These are phyloP conservation scores for Cucurbita maxima DNA, from an alignment of 306 rosid genomes.

Conservation along the genomic window DNA sequence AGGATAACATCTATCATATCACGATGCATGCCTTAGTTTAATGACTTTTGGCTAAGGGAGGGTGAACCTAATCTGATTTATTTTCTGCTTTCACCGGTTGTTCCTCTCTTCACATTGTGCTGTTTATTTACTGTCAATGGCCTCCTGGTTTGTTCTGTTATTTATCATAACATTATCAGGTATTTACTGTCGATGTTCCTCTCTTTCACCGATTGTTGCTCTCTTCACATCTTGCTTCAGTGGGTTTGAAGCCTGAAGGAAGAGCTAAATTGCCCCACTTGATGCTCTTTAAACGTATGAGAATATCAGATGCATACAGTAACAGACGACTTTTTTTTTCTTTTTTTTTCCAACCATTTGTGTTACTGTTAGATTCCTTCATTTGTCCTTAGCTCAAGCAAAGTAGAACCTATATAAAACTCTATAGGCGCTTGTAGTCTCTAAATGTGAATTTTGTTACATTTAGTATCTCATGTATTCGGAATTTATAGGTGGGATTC, in stretches of 20 bases:
- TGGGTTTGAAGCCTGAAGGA: neutral
- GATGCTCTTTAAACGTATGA: neutral
- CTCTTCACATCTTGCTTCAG: neutral
- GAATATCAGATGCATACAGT: neutral
- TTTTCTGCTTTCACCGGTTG: neutral
- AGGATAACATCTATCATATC: neutral
- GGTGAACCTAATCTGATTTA: neutral
- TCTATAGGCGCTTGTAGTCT: neutral
- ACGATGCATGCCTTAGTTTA: neutral
- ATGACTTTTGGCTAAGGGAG: neutral
- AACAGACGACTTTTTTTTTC: neutral
- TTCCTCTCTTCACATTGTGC: neutral
- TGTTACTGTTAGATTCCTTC: neutral
- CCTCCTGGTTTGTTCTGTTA: neutral
- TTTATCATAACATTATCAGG: too few relatives aligned
- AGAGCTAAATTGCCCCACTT: neutral
- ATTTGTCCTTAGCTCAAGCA: neutral
- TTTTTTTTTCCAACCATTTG: neutral
- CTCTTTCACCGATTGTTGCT: neutral
- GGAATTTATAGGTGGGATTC: constrained; percentile 56
- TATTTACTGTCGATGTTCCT: too few relatives aligned
- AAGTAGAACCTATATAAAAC: neutral
- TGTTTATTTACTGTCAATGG: neutral
- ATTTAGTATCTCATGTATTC: neutral
- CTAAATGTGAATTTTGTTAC: neutral